Evolutionary conservation across 2,329 filamentous ascomycete genomes (phyloP).

Genomic region (Penicillium sp.): DNA sequence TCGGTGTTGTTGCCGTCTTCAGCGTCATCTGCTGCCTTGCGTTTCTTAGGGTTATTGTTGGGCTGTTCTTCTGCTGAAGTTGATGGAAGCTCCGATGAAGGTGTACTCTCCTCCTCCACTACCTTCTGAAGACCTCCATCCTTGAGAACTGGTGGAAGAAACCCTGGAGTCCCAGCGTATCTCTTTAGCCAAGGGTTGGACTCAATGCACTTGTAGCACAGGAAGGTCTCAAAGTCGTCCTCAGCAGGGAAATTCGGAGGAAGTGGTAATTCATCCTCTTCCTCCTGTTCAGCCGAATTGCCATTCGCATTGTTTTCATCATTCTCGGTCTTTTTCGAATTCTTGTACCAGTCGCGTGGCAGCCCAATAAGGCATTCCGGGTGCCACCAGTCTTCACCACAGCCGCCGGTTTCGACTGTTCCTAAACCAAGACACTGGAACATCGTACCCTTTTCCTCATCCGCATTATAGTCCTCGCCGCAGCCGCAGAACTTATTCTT

Average conservation of each 20-base stretch:
- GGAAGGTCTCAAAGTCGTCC: constrained; percentile 84
- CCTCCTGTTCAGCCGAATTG: constrained; percentile 37
- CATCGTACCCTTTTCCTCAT: constrained; percentile 94
- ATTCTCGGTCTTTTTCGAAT: constrained; percentile 24
- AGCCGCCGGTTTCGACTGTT: constrained; percentile 78
- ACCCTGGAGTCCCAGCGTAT: constrained; percentile 80
- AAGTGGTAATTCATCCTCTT: constrained; percentile 64
- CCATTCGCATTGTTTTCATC: constrained; percentile 38
- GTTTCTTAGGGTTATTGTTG: constrained; percentile 61
- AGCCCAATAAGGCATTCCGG: constrained; percentile 87
- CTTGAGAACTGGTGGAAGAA: constrained; percentile 73
- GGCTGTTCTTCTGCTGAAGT: constrained; percentile 20
- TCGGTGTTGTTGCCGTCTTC: constrained; percentile 33
- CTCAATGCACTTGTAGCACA: constrained; percentile 93
- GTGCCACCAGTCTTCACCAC: constrained; percentile 98
- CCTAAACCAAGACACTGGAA: constrained; percentile 93
- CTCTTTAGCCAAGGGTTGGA: constrained; percentile 88
- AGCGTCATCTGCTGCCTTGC: constrained; percentile 64
- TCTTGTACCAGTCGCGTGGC: constrained; percentile 67
- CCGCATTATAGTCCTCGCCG: constrained; percentile 82
- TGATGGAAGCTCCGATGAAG: background rate
- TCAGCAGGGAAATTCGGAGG: constrained; percentile 88
- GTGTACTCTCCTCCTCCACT: background rate
- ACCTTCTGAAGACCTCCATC: constrained; percentile 32
- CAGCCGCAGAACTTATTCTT: constrained; percentile 91